Base-by-base conservation (phyloP, 495 filamentous ascomycete genomes). In the Wilcoxina mikolae region DNA sequence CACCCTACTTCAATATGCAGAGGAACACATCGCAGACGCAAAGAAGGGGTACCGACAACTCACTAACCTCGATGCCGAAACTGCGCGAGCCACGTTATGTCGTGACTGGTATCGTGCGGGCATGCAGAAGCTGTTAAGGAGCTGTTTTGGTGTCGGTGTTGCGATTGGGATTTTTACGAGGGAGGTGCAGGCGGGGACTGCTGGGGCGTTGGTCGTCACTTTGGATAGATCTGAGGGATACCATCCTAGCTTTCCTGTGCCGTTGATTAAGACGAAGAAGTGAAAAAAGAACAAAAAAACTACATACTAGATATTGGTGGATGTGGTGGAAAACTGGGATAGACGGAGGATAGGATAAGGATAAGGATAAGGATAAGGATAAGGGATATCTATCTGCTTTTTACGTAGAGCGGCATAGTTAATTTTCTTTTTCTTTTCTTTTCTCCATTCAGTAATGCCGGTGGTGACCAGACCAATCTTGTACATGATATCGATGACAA, bases 41-140 rank as follows among this genome's bases (percentile, higher is more conserved):
- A 74, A 78, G 33, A 82, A 76, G 57, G 78, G 76, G 2, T 83
- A 83, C 68, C 81, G 84, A 65, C 71, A 70, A 7, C 66, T 84
- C 33, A 70, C 62, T 49, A 76, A 74, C 57, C 52, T 78, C 51
- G 60, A 66, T 4, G 67, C 68, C 9, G 59, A 67, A 48, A 71
- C 73, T 12, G 71, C 74, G 2, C 74, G 77, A 9, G 51, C 38
- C 29, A 49, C 47, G 15, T 45, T 58, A 20, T 69, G 67, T 24
- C 54, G 62, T 24, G 65, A 67, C 12, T 45, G 48, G 44, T 67
- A 59, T 23, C 56, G 45, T 47, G 56, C 46, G 23, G 63, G 62
- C 41, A 55, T 68, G 27, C 56, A 58, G 15, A 54, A 65, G 43
- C 58, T 62, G 49, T 39, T 68, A 18, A 58, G 64, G 20, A 65